Evolutionary conservation across 805 yeast species (phyloP).

Genomic region (Metschnikowia arizonensis): DNA sequence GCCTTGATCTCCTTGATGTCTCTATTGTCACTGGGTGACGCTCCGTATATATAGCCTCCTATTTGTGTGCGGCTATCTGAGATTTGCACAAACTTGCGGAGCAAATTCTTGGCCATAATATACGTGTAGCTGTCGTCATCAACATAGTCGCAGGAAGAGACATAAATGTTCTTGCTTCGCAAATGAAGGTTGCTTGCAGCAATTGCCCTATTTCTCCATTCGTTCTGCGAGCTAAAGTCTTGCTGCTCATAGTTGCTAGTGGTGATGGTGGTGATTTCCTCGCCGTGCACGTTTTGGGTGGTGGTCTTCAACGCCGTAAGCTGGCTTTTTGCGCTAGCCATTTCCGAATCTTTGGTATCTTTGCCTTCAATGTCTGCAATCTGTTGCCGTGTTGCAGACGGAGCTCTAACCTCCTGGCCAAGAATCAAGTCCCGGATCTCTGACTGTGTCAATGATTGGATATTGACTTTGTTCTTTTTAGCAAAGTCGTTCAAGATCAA

Average conservation of each 20-base stretch:
- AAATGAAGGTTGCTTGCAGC: conserved; percentile 68
- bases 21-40: conserved; percentile 65
- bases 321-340: conserved; percentile 43
- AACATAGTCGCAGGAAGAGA: conserved; percentile 54
- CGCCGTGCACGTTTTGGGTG: conserved; percentile 91
- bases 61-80: conserved; percentile 79
- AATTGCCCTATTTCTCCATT: conserved; percentile 88
- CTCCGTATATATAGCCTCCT: conserved; percentile 77
- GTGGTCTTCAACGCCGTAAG: conserved; percentile 75
- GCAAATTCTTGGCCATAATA: conserved; percentile 76
- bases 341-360: conserved; percentile 33
- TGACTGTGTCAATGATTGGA: conserved; percentile 82
- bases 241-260: conserved; percentile 85
- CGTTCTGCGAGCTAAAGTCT: conserved; percentile 75
- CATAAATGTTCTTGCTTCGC: conserved; percentile 67
- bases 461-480: conserved; percentile 77
- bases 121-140: conserved; percentile 57
- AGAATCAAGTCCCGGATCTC: conserved; percentile 91
- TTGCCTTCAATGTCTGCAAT: conserved; percentile 65
- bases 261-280: conserved; percentile 90
- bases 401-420: conserved; percentile 91
- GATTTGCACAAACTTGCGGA: conserved; percentile 72
- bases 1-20: conserved; percentile 74
- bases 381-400: conserved; percentile 81
- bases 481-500: conserved; percentile 82